Base-by-base conservation (phyloP, 768 basidiomycete genomes). In the Tylopilus balloui region DNA sequence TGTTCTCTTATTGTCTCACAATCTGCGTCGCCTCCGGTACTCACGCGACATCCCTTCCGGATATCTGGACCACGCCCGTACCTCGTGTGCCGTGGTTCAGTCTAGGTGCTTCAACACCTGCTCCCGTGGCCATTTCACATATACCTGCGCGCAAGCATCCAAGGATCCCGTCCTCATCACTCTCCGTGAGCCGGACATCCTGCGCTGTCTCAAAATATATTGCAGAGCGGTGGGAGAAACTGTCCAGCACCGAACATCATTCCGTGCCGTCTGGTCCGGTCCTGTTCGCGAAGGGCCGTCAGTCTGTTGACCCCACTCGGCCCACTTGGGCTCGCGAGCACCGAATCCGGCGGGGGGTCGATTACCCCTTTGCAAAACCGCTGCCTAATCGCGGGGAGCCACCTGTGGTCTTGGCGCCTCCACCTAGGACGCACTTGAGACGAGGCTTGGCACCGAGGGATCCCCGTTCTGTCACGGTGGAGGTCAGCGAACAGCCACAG, bases 71-170 rank as follows among this genome's bases (percentile, higher is more conserved):
- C 24, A 69, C 68, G 35, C 71, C 76, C 10, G 63, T 86, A 28
- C 76, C 77, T 51, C 61, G 69, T 13, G 69, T 85, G 17, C 73
- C 74, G 14, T 88, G 86, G 86, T 88, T 84, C 59, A 35, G 61
- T 49, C 50, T 45, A 3, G 45, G 32, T n/a, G 24, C 45, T 20
- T 42, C 54, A 24, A n/a, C 34, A 3, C 40, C 46, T 0, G 19
- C 25, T 19, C 41, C 58, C 14, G 32, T 46, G 14, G 20, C 13
- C 27, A 41, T 45, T 14, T 24, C 53, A 39, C 41, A 52, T 3
- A 27, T 37, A 32, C 50, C 55, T 36, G 28, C 57, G 2, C 54
- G 36, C 20, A 55, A 58, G 29, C 46, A 42, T 42, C 42, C 45
- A 6, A 53, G 47, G 35, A 35, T 31, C 2, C 7, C 28, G 39